Evolutionary conservation across 2,329 filamentous ascomycete species (phyloP), one percentile per base, ranked within the genome.

Genomic region (Aspergillus sp.): DNA sequence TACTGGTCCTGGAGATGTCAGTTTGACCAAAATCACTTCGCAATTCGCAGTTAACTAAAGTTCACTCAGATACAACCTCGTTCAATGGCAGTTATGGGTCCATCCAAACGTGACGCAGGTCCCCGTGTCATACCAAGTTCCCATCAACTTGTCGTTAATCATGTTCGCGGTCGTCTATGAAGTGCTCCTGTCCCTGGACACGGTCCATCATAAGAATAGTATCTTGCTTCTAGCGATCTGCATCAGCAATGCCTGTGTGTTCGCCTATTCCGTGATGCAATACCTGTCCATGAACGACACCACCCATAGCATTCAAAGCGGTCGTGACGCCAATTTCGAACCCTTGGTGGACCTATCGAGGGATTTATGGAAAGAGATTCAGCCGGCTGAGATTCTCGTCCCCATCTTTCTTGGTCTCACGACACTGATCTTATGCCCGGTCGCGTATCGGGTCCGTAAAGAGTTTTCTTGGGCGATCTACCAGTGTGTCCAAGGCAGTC

Each of bases 401-500:
- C 53, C 53, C 5, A 53, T 59, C 16, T n/a, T 61, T n/a, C 49
- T 58, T 21, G 52, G 53, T 7, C 17, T 58, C 13, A 50, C 49
- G 5, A 58, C 54, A 13, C 11, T 56, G 2, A 14, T 44, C 6
- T 45, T 57, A 2, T 58, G 55, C 52, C 46, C 47, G 7, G 45
- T 46, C 43, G 53, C 58, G 1, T 62, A 56, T 46, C 34, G 45
- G 11, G 42, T 61, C n/a, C 57, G 60, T 25, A 55, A 47, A 11
- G 50, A 61, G 19, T 62, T 56, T 55, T 46, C 57, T 1, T 62
- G 60, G 60, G 50, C 50, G 3, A 57, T 61, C 31, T 62, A 62
- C 41, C 49, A 48, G 32, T 45, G 45, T 23, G 51, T 61, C 5
- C 55, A 58, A n/a, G 60, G 58, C 13, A 49, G 53, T 29, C 45